Base-by-base conservation (phyloP, 1,284 basidiomycete species). In the Ceratobasidium sp. region DNA sequence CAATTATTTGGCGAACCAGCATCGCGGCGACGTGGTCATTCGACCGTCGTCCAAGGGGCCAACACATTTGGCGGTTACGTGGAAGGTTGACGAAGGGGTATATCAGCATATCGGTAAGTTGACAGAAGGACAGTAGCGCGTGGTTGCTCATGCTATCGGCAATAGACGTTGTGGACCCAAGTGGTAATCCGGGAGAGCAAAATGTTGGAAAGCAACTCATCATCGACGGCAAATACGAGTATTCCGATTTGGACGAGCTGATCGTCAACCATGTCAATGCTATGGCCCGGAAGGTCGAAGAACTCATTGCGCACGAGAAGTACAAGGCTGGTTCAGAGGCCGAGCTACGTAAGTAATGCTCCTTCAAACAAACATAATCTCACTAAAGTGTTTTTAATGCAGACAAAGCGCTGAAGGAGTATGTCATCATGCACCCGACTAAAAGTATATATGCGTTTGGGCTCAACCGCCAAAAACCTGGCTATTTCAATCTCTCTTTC, bases 261-360 rank as follows among this genome's bases (percentile, higher is more conserved):
- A 96, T 99, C 82, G 96, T 99, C 84, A 97, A 96, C 83, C 97
- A 99, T 84, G 92, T 99, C 74, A 94, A 96, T 87, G 94, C 97
- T 10, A 98, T 97, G 88, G 93, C 94, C 65, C 91, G 95, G 77
- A 94, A 96, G 83, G 94, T 99, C 4, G 97, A 99, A 84, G 96
- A 99, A 84, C 87, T 99, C 80, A 96, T 96, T 91, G 90, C 92
- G 65, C 95, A 97, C 84, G 98, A 99, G 83, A 98, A 98, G 85
- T 99, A 94, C 89, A 96, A 97, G 85, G 91, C 91, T 64, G 92
- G 93, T 28, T 89, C 93, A 38, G 94, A 96, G 84, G 92, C 96
- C 80, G 94, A 98, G 82, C 90, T 99, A 76, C 94, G 95, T 97
- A 81, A 85, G 96, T 89, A 48, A 46, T 33, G 57, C 20, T 12